phyloP scores from a whole-genome alignment of 495 filamentous ascomycete genomes.

The Hyphodiscus hymeniophilus region DNA sequence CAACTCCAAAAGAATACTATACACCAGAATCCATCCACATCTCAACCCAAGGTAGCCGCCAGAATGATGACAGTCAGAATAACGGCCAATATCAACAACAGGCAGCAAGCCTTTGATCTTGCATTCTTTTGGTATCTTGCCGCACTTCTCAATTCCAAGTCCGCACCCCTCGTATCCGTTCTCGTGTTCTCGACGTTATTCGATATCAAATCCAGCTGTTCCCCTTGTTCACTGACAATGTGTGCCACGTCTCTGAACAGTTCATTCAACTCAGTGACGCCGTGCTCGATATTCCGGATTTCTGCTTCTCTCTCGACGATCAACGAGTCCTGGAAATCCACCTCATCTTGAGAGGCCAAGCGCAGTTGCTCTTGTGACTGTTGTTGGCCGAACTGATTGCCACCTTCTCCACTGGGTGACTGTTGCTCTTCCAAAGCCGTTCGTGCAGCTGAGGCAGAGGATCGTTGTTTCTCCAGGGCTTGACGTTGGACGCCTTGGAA shows the following conservation, averaged over 20 bases:
- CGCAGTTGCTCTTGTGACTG: constrained; percentile 73
- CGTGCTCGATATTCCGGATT: constrained; percentile 95
- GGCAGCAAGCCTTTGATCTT: constrained; percentile 82
- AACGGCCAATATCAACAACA: constrained; percentile 83
- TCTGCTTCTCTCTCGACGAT: constrained; percentile 94
- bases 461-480: constrained; percentile 86
- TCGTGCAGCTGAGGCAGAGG: constrained; percentile 72
- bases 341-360: constrained; percentile 86
- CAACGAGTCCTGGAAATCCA: constrained; percentile 93
- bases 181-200: constrained; percentile 77
- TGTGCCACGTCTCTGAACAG: constrained; percentile 94
- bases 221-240: constrained; percentile 91
- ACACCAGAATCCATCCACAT: not conserved
- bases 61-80: constrained; percentile 83
- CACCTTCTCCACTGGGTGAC: constrained; percentile 26
- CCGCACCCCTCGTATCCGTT: constrained; percentile 73
- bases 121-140: constrained; percentile 89
- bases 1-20: not conserved
- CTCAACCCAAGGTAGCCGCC: constrained; percentile 64
- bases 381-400: constrained; percentile 29
- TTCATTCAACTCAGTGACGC: constrained; percentile 90
- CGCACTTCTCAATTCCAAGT: constrained; percentile 73
- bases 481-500: constrained; percentile 85
- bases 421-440: constrained; percentile 53
- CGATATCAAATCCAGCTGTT: constrained; percentile 78